A percentile compares a stretch with the other conserved stretches of the same genome.
Conservation (phyloP, 1,284 basidiomycete genomes). For the Mixia osmundae region DNA sequence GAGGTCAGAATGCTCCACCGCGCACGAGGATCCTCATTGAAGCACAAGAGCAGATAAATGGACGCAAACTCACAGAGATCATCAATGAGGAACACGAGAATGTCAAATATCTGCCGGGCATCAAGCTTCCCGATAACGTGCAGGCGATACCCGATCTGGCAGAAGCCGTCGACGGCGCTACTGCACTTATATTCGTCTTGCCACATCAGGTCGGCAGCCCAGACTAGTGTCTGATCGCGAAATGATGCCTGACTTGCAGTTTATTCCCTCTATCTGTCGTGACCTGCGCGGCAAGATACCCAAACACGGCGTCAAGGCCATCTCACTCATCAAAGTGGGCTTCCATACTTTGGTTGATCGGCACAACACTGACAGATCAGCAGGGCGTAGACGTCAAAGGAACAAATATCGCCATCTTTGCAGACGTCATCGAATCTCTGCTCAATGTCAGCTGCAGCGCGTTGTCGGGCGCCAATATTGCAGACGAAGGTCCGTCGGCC, state of each 20-base stretch:
- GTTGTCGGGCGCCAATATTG: constrained; percentile 34
- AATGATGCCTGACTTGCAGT: constrained; percentile 13
- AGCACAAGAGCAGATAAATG: constrained; percentile 24
- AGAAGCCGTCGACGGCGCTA: constrained; percentile 31
- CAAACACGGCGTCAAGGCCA: constrained; percentile 23
- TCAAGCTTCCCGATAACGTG: constrained; percentile 30
- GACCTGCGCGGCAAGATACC: constrained; percentile 23
- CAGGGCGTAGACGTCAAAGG: constrained; percentile 30
- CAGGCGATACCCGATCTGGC: constrained; percentile 28
- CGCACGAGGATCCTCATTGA: constrained; percentile 12
- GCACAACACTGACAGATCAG: constrained; percentile 3
- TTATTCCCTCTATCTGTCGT: constrained; percentile 23
- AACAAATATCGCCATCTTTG: constrained; percentile 32
- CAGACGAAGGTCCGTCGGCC: constrained; percentile 24
- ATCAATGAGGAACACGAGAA: constrained; percentile 31
- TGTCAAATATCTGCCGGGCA: constrained; percentile 31
- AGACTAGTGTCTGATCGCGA: neutral
- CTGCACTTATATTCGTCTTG: constrained; percentile 31
- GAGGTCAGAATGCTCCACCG: constrained; percentile 17
- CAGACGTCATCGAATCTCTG: constrained; percentile 30
- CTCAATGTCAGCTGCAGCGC: constrained; percentile 30
- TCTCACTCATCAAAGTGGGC: constrained; percentile 28
- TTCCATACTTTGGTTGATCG: constrained; percentile 2
- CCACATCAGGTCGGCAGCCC: constrained; percentile 31
- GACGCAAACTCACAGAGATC: constrained; percentile 30